Base-by-base conservation (phyloP, 1,284 basidiomycete species). In the Heterobasidion occidentale region DNA sequence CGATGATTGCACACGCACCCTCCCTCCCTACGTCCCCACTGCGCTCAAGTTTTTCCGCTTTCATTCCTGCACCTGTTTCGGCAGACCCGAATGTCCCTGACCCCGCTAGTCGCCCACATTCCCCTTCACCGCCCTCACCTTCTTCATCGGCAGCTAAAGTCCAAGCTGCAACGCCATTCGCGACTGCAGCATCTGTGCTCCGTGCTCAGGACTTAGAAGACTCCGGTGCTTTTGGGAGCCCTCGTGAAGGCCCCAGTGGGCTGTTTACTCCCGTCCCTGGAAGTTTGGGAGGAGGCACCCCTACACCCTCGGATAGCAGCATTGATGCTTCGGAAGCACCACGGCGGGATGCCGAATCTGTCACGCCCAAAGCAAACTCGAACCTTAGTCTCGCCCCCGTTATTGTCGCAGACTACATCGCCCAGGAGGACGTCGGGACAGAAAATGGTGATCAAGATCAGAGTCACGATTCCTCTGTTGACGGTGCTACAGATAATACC, bases 31-130 rank as follows among this genome's bases (percentile, higher is more conserved):
- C 19, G 4, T 48, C 46, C 5, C 38, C 38, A 12, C n/a, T n/a
- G 38, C n/a, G 38, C 12, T 8, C 38, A 11, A 42, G 38, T 3
- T 44, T 27, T 27, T 27, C 27, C 5, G 27, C 36, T 47, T 62
- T 63, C 44, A 63, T 74, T 51, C 72, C 74, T 14, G 72, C 74
- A 61, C 76, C 77, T 19, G 64, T 77, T 33, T 68, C 68, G 5
- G 75, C 76, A 9, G 71, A 77, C 54, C 72, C 74, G 34, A 65
- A 63, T 33, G 71, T 75, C 19, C 71, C 70, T 38, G 77, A 77
- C 56, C 74, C 74, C 12, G 57, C 60, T 42, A 35, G 56, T 52
- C 35, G 46, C 46, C n/a, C 53, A 44, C 51, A 36, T 17, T 7
- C 56, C 60, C 44, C 46, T 56, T 17, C 61, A 51, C 12, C 42